Evolutionary conservation across 805 yeast genomes (phyloP), one percentile per base, ranked within the genome.

Genomic region (Saccharomycopsis sp.): DNA sequence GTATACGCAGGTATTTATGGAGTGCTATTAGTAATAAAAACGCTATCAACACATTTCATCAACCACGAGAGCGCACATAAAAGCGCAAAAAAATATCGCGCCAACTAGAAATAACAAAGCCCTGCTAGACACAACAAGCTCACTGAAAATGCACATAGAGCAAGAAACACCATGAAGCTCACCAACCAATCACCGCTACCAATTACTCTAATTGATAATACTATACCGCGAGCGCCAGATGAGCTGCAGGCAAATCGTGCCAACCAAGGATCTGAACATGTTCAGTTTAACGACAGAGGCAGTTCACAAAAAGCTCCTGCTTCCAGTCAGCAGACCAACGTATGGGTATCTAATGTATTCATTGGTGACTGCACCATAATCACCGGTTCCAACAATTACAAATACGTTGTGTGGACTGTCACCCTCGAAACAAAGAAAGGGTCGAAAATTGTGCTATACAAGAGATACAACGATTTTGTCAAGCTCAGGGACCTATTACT

Each of bases 311-410:
- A 12, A 29, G 37, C 9, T 29, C 9, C 37, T 29, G 37, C 37
- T 29, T 5, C 12, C 12, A 12, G 48, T 5, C 48, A 44, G 18
- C 18, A 44, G 7, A 44, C 18, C 7, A 44, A 44, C 7, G 8
- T 44, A 50, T 61, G 63, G 63, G 62, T 41, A 4, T 24, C 54
- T 7, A 56, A 61, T 47, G 53, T 56, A 2, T 56, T 54, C 34
- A 59, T 61, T 23, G 63, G 63, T 5, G 62, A 61, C 37, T 59
- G 62, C 29, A 61, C 58, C 7, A 56, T 61, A 12, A 57, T 61
- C 18, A 52, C 44, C 34, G 63, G 63, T 15, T 18, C 56, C 12
- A 29, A 37, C 4, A 34, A 29, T 44, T 58, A 59, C 52, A 34
- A 48, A 44, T 61, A 57, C 34, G 62, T 47, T 2, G 60, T 54